Evolutionary conservation across 2,329 filamentous ascomycete species (phyloP).

Genomic region (Fusarium bactridioides): DNA sequence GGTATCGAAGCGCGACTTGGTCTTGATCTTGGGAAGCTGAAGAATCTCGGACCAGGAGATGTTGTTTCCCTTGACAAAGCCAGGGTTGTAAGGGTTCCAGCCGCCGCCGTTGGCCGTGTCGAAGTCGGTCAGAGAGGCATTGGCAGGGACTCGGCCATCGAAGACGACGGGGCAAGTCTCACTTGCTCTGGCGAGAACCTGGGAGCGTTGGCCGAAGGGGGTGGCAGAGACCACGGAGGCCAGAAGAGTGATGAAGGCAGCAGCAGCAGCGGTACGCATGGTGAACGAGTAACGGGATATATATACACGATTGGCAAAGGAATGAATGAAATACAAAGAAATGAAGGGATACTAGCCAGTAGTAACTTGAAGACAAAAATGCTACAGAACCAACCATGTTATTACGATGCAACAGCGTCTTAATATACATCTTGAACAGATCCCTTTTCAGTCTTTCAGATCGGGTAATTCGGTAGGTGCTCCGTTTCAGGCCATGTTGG

Average conservation of each 20-base stretch:
- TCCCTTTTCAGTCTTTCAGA: not conserved
- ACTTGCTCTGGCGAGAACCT: not conserved
- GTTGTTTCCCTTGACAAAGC: conserved; percentile 61
- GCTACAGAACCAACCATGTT: not conserved
- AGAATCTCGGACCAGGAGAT: conserved; percentile 61
- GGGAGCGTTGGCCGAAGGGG: conserved; percentile 10
- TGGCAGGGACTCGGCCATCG: conserved; percentile 55
- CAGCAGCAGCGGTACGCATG: conserved; percentile 26
- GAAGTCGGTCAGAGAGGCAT: conserved; percentile 50
- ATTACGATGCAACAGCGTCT: not conserved
- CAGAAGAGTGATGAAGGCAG: conserved; percentile 24
- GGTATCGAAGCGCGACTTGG: conserved; percentile 48
- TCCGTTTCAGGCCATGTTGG: conserved; percentile 1
- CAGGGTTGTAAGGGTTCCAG: conserved; percentile 56
- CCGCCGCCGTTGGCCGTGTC: conserved; percentile 48
- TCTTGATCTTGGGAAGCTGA: conserved; percentile 48
- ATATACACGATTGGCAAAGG: not conserved
- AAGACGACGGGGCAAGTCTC: conserved; percentile 49
- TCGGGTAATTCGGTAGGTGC: conserved; percentile 23
- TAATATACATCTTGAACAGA: not conserved
- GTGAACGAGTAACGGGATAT: not conserved
- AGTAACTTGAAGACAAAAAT: conserved; percentile 14
- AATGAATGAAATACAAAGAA: conserved; percentile 14
- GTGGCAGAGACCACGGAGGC: conserved; percentile 28
- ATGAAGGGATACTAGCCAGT: conserved; percentile 32